Conservation (phyloP, 2,329 filamentous ascomycete species). For the Didymella segeticola region DNA sequence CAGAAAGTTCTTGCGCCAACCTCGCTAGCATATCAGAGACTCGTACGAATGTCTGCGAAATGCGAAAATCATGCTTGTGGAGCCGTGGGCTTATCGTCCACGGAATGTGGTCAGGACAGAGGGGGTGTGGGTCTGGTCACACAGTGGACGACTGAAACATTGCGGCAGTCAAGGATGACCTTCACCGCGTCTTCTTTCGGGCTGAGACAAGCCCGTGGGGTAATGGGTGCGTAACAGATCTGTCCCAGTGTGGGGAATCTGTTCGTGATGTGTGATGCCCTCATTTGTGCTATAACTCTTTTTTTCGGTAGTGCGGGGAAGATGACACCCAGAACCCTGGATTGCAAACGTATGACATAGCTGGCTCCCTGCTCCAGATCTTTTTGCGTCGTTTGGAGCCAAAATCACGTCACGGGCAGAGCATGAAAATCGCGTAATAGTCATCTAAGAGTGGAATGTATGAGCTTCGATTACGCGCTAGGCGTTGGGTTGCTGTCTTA, state of each 20-base stretch:
- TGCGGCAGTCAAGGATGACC: constrained; percentile 17
- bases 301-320: constrained; percentile 29
- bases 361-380: constrained; percentile 26
- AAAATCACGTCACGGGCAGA: constrained; percentile 43
- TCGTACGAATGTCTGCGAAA: constrained; percentile 3
- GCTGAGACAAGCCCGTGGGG: constrained; percentile 24
- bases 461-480: constrained; percentile 44
- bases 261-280: constrained; percentile 22
- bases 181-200: constrained; percentile 15
- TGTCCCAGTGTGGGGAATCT: constrained; percentile 21
- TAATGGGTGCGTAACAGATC: constrained; percentile 14
- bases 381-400: constrained; percentile 39
- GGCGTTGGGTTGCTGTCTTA: constrained; percentile 41
- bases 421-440: constrained; percentile 43
- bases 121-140: constrained; percentile 21
- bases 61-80: constrained; percentile 22
- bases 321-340: constrained; percentile 20
- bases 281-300: constrained; percentile 17
- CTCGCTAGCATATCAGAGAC: constrained; percentile 11
- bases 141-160: constrained; percentile 16
- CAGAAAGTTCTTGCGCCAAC: constrained; percentile 11
- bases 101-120: constrained; percentile 21
- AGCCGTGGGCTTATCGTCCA: constrained; percentile 28
- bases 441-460: constrained; percentile 25
- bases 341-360: constrained; percentile 18